phyloP scores from a whole-genome alignment of 2,329 filamentous ascomycete genomes.

The Zymoseptoria tritici region DNA sequence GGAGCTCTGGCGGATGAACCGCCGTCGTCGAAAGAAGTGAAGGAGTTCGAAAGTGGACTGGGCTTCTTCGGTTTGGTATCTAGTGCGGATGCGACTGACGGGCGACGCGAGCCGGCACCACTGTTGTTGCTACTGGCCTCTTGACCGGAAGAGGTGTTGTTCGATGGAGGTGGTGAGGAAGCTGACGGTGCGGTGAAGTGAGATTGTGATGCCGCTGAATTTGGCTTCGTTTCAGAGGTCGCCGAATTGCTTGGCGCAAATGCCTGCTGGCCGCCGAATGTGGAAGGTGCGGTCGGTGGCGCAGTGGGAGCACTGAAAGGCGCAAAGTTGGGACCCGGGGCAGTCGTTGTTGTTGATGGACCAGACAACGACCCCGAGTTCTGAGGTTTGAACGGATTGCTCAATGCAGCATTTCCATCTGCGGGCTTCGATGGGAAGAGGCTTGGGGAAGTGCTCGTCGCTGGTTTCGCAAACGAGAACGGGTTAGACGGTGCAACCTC shows the following conservation, averaged over 20 bases:
- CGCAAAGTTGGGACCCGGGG: not conserved
- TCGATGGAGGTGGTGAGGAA: constrained; percentile 1
- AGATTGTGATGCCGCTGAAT: constrained; percentile 8
- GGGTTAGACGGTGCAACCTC: not conserved
- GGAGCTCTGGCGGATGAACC: not conserved
- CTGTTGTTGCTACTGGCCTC: constrained; percentile 4
- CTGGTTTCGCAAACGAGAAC: not conserved
- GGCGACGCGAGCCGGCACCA: constrained; percentile 11
- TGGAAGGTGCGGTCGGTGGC: not conserved
- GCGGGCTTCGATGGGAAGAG: constrained; percentile 3
- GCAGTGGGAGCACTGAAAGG: not conserved
- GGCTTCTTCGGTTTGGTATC: constrained; percentile 26
- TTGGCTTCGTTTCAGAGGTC: constrained; percentile 17
- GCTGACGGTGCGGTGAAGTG: constrained; percentile 4
- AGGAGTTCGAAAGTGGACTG: constrained; percentile 29
- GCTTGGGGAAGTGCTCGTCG: not conserved
- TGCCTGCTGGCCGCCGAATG: not conserved
- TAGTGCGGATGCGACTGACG: constrained; percentile 7
- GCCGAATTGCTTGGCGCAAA: constrained; percentile 8
- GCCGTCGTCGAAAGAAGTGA: constrained; percentile 17
- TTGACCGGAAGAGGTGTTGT: not conserved
- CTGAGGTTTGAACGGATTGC: not conserved
- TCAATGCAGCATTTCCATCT: not conserved
- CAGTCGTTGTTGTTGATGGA: not conserved
- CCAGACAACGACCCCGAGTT: not conserved